Evolutionary conservation across 176 grass and related monocot species (phyloP), one percentile per base, ranked within the genome.

Genomic region (Lolium multiflorum): DNA sequence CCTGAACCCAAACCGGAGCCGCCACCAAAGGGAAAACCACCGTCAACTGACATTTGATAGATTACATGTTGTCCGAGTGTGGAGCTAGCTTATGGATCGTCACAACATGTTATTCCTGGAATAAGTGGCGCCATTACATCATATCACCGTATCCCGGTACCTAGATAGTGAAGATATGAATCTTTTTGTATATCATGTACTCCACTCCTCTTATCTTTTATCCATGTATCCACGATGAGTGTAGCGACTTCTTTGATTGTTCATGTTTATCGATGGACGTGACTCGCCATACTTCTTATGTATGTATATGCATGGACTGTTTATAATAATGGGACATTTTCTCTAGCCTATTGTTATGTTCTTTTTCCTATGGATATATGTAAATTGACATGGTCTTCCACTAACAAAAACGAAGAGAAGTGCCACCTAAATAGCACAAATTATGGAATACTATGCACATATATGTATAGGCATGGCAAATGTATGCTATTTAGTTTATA

Each of bases 81-180:
- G 41, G 31, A 69, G 65, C 15, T 69, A 69, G 31, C 35, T 69
- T 69, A 69, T 69, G 7, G 15, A 69, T 69, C 15, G 49, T 22
- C 73, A 76, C 49, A 52, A 6, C 10, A 26, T 76, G 9, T 0
- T 55, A 6, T 55, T 55, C 9, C 3, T 2, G 9, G 0, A 76
- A 76, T 76, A 76, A 76, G 49, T 55, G 73, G 49, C 25, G 0
- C 35, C 9, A 9, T 17, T 8, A 35, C 26, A 31, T 26, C 1
- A 25, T 13, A 63, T 63, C 61, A 31, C 16, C 3, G 9, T 35
- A 55, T 55, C 73, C 14, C 9, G 16, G 0, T 76, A 26, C 26
- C 25, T 11, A 76, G 15, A 76, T 20, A 55, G 24, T 31, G 48
- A 76, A 54, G 73, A 76, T 54, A 76, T 54, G 73, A 24, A 54